These are phyloP conservation scores for Sphaerostilbella broomeana DNA, from an alignment of 2,329 filamentous ascomycete genomes.

Conservation along the genomic window DNA sequence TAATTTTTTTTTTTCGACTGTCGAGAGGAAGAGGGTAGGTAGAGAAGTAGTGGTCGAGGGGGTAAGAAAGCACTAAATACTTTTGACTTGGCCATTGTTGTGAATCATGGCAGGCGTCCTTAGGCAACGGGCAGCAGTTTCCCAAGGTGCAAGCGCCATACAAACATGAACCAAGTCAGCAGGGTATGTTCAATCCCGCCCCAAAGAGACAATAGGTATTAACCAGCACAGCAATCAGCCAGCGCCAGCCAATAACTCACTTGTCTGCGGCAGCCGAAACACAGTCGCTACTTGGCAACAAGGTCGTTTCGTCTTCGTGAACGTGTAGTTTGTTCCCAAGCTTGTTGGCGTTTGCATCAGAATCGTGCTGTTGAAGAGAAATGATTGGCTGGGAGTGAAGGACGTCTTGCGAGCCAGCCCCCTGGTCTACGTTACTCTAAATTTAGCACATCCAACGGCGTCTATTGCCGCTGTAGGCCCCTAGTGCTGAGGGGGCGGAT, in stretches of 20 bases:
- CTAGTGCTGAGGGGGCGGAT: neutral
- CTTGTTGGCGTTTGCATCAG: neutral
- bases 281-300: neutral
- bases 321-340: neutral
- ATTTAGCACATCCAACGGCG: neutral
- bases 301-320: neutral
- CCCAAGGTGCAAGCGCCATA: neutral
- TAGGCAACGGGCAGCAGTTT: neutral
- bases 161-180: neutral
- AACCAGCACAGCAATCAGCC: too few species aligned
- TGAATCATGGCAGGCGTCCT: slow-evolving; percentile 1
- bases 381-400: neutral
- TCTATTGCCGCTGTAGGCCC: neutral
- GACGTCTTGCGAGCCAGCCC: neutral
- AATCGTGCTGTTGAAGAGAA: neutral
- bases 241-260: neutral
- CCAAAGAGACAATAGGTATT: neutral
- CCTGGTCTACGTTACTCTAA: too few species aligned
- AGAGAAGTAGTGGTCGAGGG: too few species aligned
- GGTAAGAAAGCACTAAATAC: neutral
- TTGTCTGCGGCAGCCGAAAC: neutral
- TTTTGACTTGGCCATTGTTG: neutral
- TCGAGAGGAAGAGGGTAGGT: too few species aligned
- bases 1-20: too few species aligned
- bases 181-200: neutral